These are phyloP conservation scores for Penicillium frequentans DNA, from an alignment of 2,329 filamentous ascomycete genomes.

Conservation along the genomic window DNA sequence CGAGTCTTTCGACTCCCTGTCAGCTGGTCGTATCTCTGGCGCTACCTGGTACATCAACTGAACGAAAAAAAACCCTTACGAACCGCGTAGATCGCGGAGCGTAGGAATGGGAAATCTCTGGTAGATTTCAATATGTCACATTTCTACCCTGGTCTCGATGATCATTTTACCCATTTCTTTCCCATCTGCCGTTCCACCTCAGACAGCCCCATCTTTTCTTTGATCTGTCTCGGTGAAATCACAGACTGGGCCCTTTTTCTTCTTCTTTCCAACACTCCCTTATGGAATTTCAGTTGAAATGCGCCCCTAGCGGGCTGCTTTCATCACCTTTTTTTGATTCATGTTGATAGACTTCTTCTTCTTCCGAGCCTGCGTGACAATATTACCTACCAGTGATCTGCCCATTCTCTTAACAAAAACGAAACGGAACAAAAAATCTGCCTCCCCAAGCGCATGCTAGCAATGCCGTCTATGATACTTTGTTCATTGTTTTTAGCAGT, in stretches of 20 bases:
- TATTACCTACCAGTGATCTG: constrained; percentile 15
- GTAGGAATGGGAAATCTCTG: constrained; percentile 17
- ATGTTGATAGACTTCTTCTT: constrained; percentile 20
- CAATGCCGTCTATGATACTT: not conserved
- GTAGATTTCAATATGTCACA: constrained; percentile 20
- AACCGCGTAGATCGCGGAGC: constrained; percentile 20
- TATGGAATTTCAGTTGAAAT: constrained; percentile 5
- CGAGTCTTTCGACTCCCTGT: constrained; percentile 44
- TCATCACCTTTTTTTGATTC: constrained; percentile 3
- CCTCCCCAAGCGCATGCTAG: constrained; percentile 1
- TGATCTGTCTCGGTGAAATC: not conserved
- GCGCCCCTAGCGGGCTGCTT: constrained; percentile 22
- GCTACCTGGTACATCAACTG: constrained; percentile 45
- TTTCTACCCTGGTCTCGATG: constrained; percentile 16
- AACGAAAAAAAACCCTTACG: constrained; percentile 1
- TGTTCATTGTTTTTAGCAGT: not conserved
- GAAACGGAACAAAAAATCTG: not conserved
- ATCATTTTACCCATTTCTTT: constrained; percentile 17
- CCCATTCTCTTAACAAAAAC: not conserved
- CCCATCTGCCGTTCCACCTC: not conserved
- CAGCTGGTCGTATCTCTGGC: constrained; percentile 42
- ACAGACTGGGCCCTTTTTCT: constrained; percentile 3
- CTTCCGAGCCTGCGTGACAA: constrained; percentile 20
- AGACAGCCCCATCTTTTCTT: not conserved
- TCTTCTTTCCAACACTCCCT: constrained; percentile 18